A percentile compares a stretch with the other conserved stretches of the same genome.
phyloP scores from a whole-genome alignment of 179 eudicot species.

The Spinacia oleracea region DNA sequence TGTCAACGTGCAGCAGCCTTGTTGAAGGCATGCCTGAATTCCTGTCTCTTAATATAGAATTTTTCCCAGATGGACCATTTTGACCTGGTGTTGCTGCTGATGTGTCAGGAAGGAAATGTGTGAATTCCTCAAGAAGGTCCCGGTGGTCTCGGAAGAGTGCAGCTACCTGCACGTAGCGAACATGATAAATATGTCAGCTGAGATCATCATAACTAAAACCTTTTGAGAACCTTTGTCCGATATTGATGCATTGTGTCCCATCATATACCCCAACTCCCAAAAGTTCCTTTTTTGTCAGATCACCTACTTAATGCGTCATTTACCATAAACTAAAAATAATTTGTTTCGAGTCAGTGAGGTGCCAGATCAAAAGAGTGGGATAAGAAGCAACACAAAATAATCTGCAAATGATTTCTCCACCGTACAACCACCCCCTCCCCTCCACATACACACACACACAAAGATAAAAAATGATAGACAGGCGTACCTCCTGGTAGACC shows the following conservation, averaged over 20 bases:
- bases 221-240: not conserved
- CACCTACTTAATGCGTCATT: not conserved
- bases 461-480: not conserved
- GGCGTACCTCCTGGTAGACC: constrained; percentile 80
- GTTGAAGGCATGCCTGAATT: constrained; percentile 44
- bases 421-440: not conserved
- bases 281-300: not conserved
- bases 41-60: constrained; percentile 47
- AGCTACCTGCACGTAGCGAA: constrained; percentile 54
- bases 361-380: not conserved
- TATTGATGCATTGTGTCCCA: no score
- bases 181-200: constrained; percentile 6
- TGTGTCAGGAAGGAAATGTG: constrained; percentile 74
- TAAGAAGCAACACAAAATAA: not conserved
- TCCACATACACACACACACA: not conserved
- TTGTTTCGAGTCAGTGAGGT: not conserved
- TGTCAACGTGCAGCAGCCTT: constrained; percentile 48
- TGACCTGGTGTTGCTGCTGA: constrained; percentile 53
- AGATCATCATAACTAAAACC: not conserved
- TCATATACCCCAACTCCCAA: not conserved
- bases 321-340: not conserved
- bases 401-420: not conserved
- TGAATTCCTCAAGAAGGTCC: constrained; percentile 89
- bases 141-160: constrained; percentile 66
- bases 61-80: constrained; percentile 48